Base-by-base conservation (phyloP, 371 early-diverging fungal genomes). In the Rhizopus delemar region DNA sequence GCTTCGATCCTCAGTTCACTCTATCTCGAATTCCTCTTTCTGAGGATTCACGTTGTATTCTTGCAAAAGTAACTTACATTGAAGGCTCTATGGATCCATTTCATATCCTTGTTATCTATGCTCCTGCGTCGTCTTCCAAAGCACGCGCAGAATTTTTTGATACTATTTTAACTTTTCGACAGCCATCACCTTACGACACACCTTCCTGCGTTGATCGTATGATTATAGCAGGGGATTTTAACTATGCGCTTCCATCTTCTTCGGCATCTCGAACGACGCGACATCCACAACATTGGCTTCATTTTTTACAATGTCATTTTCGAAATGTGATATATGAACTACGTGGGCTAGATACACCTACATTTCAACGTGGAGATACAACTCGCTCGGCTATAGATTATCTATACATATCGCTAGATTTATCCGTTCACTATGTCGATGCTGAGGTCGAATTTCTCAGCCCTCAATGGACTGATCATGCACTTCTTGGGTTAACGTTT, bases 391-490 rank as follows among this genome's bases (percentile, higher is more conserved):
- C 52, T 22, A 52, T 52, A 9, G 52, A 52, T 28, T 52, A 16
- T 39, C 22, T 52, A 11, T 52, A 38, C 46, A 13, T 15, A 22
- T 15, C 15, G 28, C 22, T 8, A 22, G 9, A 5, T 28, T 28
- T 45, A 5, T 46, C 46, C n/a, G 15, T 5, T 3, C 28, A 9
- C 1, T 46, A 22, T 32, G 51, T 33, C 13, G 33, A 34, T 33
- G 31, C 51, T 12, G 13, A 9, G 13, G 4, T 50, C 32, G n/a
- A 34, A 12, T 29, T 13, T 13, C 49, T 57, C 15, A 12, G 28
- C 3, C 1, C 8, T 0, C 6, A 35, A 13, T 60, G 60, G 53
- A 53, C 60, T 2, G 60, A 60, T 31, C 60, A 60, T 53, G 60
- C 53, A 5, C 16, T 53, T 8, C 13, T 60, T 4, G n/a, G 16